phyloP scores from a whole-genome alignment of 148 eudicot genomes.

The Mesembryanthemum crystallinum region DNA sequence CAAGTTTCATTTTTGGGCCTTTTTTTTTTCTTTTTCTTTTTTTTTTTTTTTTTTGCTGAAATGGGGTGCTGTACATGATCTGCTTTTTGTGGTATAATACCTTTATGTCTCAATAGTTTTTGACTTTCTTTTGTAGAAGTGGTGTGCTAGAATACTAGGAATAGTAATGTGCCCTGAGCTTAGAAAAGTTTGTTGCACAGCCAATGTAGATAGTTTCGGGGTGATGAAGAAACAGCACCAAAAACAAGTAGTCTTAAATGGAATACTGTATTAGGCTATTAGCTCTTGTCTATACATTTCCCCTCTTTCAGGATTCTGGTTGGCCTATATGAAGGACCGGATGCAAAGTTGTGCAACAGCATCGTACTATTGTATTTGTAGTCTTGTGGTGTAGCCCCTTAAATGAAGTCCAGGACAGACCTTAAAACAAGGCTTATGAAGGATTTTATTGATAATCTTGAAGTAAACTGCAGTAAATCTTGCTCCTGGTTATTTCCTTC shows the following conservation, averaged over 20 bases:
- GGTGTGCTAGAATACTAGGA: background rate
- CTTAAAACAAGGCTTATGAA: background rate
- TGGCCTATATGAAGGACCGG: background rate
- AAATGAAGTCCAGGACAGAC: background rate
- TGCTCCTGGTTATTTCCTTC: too few species aligned
- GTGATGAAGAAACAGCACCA: too few species aligned
- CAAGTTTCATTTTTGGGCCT: conserved; percentile 8
- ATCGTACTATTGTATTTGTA: background rate
- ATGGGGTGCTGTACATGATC: background rate
- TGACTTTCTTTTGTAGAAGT: background rate
- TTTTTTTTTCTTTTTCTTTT: too few species aligned
- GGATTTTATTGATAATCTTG: background rate
- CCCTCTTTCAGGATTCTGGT: background rate
- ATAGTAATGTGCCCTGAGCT: background rate
- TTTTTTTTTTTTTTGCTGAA: too few species aligned
- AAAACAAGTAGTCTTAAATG: too few species aligned
- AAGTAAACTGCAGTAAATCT: background rate
- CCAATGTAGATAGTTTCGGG: background rate
- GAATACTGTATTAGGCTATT: too few species aligned
- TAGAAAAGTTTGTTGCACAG: background rate
- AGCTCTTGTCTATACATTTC: background rate
- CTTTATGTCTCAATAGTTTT: background rate
- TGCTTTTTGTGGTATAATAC: background rate
- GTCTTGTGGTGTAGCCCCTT: background rate
- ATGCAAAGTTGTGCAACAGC: background rate